These are phyloP conservation scores for Kodamaea sp. DNA, from an alignment of 1,139 yeast species.

Conservation along the genomic window DNA sequence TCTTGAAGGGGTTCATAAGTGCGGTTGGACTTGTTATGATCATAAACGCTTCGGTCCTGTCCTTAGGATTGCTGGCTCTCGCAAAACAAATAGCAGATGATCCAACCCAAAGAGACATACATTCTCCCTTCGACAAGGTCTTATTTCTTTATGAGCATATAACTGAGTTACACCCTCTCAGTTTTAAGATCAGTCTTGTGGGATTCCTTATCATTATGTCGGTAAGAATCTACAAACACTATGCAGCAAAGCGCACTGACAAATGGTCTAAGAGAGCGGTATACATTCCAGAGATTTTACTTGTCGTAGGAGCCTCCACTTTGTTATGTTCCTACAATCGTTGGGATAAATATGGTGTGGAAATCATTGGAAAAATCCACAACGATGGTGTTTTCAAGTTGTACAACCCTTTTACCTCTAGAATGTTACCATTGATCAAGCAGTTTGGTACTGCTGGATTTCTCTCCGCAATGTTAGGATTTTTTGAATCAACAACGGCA, in stretches of 20 bases:
- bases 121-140: slow-evolving; percentile 75
- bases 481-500: slow-evolving; percentile 93
- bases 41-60: slow-evolving; percentile 71
- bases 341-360: slow-evolving; percentile 63
- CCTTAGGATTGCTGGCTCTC: slow-evolving; percentile 61
- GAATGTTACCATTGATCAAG: slow-evolving; percentile 36
- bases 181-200: slow-evolving; percentile 52
- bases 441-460: slow-evolving; percentile 59
- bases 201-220: slow-evolving; percentile 48
- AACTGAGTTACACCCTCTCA: slow-evolving; percentile 48
- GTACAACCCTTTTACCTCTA: slow-evolving; percentile 36
- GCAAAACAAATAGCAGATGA: slow-evolving; percentile 34
- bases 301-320: slow-evolving; percentile 69
- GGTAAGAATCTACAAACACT: slow-evolving; percentile 45
- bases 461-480: slow-evolving; percentile 83
- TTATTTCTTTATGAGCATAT: slow-evolving; percentile 49
- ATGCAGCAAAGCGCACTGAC: slow-evolving; percentile 17
- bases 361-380: slow-evolving; percentile 67
- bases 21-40: slow-evolving; percentile 94
- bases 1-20: slow-evolving; percentile 84
- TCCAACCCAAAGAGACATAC: slow-evolving; percentile 54
- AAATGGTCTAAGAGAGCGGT: slow-evolving; percentile 33
- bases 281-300: slow-evolving; percentile 79
- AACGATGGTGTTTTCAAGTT: slow-evolving; percentile 26
- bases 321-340: slow-evolving; percentile 52